Base-by-base conservation (phyloP, 805 yeast species). In the Kluyveromyces aestuarii region DNA sequence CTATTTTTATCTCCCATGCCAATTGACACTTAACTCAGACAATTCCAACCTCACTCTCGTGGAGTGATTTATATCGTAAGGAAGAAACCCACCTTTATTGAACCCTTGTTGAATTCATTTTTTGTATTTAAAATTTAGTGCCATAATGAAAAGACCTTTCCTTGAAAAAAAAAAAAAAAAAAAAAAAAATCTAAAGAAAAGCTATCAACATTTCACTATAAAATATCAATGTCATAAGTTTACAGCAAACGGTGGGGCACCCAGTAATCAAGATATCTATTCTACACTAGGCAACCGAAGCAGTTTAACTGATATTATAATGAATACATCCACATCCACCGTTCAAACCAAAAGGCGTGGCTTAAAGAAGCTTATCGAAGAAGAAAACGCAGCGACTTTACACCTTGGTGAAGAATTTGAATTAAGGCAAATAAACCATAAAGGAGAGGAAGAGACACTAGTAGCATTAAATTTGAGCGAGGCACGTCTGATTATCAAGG, bases 341-440 rank as follows among this genome's bases (percentile, higher is more conserved):
- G 77, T 87, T 45, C 91, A 90, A 27, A 86, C 85, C 41, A 79
- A 88, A 63, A 81, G 95, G 71, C 79, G 96, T 67, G 79, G 82
- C 46, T 72, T 68, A 39, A 77, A 73, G 50, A 82, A 81, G 50
- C 75, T 80, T 40, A 90, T 82, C 50, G 96, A 87, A 54, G 97
- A 90, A 60, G 98, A 91, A 62, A 95, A 93, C 61, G 95, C 98
- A 0, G 81, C 96, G 0, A 76, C 78, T 46, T 75, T 93, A 57
- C 84, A 85, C 61, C 76, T 93, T 49, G 99, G 99, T 9, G 91
- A 96, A 27, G 99, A 93, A 69, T 93, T 93, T 62, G 90, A 83
- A 58, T 68, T 84, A 46, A 79, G 77, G 35, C 97, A 90, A 64
- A 69, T 82, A 37, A 83, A 87, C 53, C 90, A 90, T 64, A 81